Base-by-base conservation (phyloP, 176 grass and related monocot genomes). In the Oropetium thomaeum region DNA sequence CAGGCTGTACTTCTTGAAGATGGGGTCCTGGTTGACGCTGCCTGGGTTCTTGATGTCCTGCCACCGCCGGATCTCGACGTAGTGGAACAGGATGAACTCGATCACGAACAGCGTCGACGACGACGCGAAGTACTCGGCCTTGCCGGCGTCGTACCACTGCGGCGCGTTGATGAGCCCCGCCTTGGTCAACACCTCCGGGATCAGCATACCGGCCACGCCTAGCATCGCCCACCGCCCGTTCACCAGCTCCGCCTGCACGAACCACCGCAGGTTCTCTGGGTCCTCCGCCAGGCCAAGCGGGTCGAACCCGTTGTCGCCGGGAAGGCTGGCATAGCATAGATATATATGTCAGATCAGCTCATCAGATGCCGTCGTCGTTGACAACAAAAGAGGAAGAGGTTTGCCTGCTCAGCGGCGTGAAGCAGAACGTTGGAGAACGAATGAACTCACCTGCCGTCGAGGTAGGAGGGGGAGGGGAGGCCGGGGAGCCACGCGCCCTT, bases 221-320 rank as follows among this genome's bases (percentile, higher is more conserved):
- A 97, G 90, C 93, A 97, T 97, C 29, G 93, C 93, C 90, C 93
- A 93, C 40, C 93, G 87, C 28, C 90, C 80, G 32, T 93, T 93
- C 79, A 90, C 87, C 10, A 90, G 93, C 87, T 97, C 87, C 58
- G 90, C 90, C 77, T 97, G 90, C 74, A 97, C 90, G 65, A 79
- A 97, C 90, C 93, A 93, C 80, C 34, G 82, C 62, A 93, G 83
- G 93, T 90, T 90, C 78, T 97, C 87, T n/a, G 90, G 87, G 76
- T 97, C 93, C 78, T 84, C 93, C 7, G 87, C 93, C 39, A 97
- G 85, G 3, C 82, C 87, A 12, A 97, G 68, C 2, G 93, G 93
- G 73, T 97, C 87, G 62, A 97, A 97, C 0, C 90, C 85, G 13
- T 93, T 97, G 93, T 97, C 90, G 8, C 87, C 87, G 0, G 90